Conservation (phyloP, 2,329 filamentous ascomycete species). For the Aspergillus sp. region DNA sequence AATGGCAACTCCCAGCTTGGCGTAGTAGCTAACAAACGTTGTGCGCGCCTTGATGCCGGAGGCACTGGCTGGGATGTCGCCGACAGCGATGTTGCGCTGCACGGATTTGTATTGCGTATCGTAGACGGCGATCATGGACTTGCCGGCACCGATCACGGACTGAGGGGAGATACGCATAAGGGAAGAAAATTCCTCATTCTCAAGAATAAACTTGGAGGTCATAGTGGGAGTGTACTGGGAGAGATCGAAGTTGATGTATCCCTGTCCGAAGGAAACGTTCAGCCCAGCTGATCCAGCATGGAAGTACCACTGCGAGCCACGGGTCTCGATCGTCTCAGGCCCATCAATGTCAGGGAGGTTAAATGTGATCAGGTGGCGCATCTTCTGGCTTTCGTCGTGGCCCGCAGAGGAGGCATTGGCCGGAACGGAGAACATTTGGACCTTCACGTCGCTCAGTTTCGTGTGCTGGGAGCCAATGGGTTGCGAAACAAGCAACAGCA, state of each 20-base stretch:
- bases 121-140: constrained; percentile 47
- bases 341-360: constrained; percentile 36
- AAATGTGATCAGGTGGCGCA: constrained; percentile 41
- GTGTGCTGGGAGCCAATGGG: constrained; percentile 33
- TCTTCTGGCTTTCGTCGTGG: constrained; percentile 34
- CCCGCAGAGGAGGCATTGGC: constrained; percentile 25
- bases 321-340: constrained; percentile 26
- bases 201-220: constrained; percentile 42
- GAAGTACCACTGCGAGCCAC: constrained; percentile 41
- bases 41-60: constrained; percentile 29
- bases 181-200: constrained; percentile 42
- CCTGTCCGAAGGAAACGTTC: constrained; percentile 42
- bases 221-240: constrained; percentile 45
- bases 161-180: constrained; percentile 47
- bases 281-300: constrained; percentile 43
- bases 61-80: constrained; percentile 31
- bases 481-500: constrained; percentile 45
- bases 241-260: constrained; percentile 46
- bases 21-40: constrained; percentile 47
- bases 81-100: constrained; percentile 43
- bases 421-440: constrained; percentile 45
- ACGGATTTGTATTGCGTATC: constrained; percentile 51
- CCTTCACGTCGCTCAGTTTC: constrained; percentile 37
- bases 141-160: constrained; percentile 44
- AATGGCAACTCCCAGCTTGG: constrained; percentile 46